Evolutionary conservation across 2,329 filamentous ascomycete genomes (phyloP).

Genomic region (Sordariomycetes sp.): DNA sequence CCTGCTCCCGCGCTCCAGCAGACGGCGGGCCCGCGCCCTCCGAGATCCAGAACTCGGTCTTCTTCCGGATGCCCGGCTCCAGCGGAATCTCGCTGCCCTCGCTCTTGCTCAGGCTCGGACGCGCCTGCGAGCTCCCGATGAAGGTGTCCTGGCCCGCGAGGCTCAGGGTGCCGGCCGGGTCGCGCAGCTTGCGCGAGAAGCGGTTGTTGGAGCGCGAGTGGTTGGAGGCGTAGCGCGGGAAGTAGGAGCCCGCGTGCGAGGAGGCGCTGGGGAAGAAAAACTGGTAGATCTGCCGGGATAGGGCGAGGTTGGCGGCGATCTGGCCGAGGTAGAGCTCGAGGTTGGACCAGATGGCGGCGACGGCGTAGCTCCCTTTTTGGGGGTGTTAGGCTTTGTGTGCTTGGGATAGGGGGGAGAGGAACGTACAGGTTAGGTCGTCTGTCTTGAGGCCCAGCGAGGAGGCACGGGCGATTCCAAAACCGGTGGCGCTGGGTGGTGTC

Average conservation of each 20-base stretch:
- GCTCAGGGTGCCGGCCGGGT: conserved; percentile 5
- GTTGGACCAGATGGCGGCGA: conserved; percentile 25
- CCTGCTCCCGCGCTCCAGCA: conserved; percentile 1
- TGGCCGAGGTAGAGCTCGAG: conserved; percentile 25
- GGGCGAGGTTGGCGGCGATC: conserved; percentile 18
- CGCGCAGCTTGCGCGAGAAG: conserved; percentile 7
- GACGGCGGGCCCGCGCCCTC: conserved; percentile 10
- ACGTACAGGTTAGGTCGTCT: conserved; percentile 14
- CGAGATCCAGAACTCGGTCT: conserved; percentile 10
- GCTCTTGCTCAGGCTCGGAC: conserved; percentile 9
- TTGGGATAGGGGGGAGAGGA: background rate
- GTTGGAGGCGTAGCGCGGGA: background rate
- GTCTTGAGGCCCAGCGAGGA: conserved; percentile 13
- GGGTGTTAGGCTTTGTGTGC: background rate
- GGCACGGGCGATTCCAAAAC: conserved; percentile 14
- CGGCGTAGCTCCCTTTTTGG: conserved; percentile 17
- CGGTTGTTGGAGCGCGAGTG: conserved; percentile 5
- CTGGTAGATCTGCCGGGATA: conserved; percentile 12
- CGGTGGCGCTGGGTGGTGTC: conserved; percentile 11
- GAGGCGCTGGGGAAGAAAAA: conserved; percentile 10
- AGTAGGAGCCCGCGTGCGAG: conserved; percentile 2
- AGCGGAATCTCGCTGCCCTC: conserved; percentile 11
- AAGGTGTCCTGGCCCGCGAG: conserved; percentile 6
- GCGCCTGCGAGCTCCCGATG: conserved; percentile 5
- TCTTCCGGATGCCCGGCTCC: conserved; percentile 11